Percentiles rank a stretch among this genome's conserved stretches.
phyloP scores from a whole-genome alignment of 345 rosid genomes.

The Anacardium occidentale region DNA sequence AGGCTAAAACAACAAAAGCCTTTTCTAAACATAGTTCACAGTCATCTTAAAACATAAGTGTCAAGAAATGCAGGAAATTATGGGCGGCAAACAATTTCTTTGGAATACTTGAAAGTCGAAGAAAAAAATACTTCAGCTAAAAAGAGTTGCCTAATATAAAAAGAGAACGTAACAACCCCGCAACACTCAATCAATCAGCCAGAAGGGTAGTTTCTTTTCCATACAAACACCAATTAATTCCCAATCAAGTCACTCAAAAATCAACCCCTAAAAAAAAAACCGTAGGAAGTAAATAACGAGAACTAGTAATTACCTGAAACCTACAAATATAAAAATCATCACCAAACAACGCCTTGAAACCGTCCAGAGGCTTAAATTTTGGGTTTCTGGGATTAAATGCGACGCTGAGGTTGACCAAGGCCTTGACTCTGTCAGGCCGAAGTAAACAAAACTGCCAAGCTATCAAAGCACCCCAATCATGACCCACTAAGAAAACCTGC shows the following conservation, averaged over 20 bases:
- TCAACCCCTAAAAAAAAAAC: constrained; percentile 4
- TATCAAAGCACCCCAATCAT: constrained; percentile 14
- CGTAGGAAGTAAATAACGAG: background rate
- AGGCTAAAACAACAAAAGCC: background rate
- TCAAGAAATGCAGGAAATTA: background rate
- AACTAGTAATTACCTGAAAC: constrained; percentile 26
- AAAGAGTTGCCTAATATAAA: background rate
- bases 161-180: background rate
- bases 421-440: constrained; percentile 32
- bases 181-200: background rate
- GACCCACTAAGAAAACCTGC: constrained; percentile 15
- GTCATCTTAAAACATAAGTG: background rate
- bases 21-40: background rate
- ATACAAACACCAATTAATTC: background rate
- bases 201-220: background rate
- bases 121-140: too few relatives aligned
- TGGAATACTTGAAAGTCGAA: background rate
- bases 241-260: constrained; percentile 2
- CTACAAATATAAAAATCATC: constrained; percentile 39
- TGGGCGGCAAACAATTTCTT: background rate
- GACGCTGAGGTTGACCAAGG: constrained; percentile 32
- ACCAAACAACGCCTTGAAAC: constrained; percentile 25
- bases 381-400: constrained; percentile 35
- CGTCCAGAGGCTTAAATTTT: constrained; percentile 21
- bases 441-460: constrained; percentile 13